Evolutionary conservation across 306 rosid species (phyloP), one percentile per base, ranked within the genome.

Genomic region (Corylus heterophylla): DNA sequence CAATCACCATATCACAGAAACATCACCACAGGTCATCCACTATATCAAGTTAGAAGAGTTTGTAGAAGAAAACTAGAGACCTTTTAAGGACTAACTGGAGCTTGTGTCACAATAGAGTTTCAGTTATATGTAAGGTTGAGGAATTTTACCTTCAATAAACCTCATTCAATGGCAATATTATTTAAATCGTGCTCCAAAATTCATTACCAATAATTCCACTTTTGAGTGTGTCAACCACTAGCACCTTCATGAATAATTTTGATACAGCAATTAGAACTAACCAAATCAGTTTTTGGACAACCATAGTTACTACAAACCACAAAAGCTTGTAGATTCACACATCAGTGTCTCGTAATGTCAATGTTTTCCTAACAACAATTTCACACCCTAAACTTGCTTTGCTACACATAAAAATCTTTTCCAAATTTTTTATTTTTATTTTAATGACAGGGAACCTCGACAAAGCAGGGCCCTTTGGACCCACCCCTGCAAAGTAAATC

Each of bases 181-280:
- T 58, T 8, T 56, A 56, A 8, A 14, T 25, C 16, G 78, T 74
- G 54, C 63, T 37, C 52, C 8, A 54, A 31, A 13, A 74, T 2
- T 80, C 73, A 74, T 74, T 77, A 56, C 49, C 72, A 75, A 55
- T 48, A 52, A 66, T 5, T 74, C 54, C 73, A 69, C 6, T 16
- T 31, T 35, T 54, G 8, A 72, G 63, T 3, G 25, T 8, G 5
- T 29, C 62, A 14, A 51, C 50, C 27, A 69, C 51, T 45, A 27
- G 39, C 18, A 61, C 13, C 37, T 4, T 61, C 68, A 25, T 61
- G 12, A 22, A 61, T 25, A 61, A 8, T 27, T 11, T 61, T 61
- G 67, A 25, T 11, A 61, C 27, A 39, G 39, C 17, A 12, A 25
- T 27, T 4, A 61, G 66, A 58, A 58, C 14, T 4, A 16, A 14